phyloP scores from a whole-genome alignment of 345 rosid species.

The Syzygium grande region DNA sequence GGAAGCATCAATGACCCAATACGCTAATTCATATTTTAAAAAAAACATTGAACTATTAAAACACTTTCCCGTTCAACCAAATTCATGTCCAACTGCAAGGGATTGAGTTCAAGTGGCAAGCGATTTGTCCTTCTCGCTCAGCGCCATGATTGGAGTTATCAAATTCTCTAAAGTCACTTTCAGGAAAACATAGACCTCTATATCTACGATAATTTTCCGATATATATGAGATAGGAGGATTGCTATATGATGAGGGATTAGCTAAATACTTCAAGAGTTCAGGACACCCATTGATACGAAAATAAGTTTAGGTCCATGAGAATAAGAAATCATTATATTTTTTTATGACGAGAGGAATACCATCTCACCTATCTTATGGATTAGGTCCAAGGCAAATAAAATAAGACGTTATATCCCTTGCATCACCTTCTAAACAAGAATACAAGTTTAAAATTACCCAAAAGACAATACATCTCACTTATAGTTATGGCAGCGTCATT shows the following conservation, averaged over 20 bases:
- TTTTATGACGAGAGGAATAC: not conserved
- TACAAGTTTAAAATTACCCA: not conserved
- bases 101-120: not conserved
- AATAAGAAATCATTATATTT: not conserved
- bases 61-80: not conserved
- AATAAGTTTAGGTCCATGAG: too few species aligned
- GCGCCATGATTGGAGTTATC: not conserved
- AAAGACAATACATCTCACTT: not conserved
- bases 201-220: not conserved
- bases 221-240: not conserved
- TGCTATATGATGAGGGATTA: not conserved
- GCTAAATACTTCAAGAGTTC: not conserved
- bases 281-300: too few species aligned
- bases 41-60: not conserved
- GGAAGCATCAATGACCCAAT: too few species aligned
- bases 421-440: not conserved
- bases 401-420: not conserved
- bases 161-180: not conserved
- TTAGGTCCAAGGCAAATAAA: not conserved
- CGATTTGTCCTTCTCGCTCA: not conserved
- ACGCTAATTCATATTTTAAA: too few species aligned
- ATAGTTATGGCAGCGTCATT: not conserved
- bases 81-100: not conserved
- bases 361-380: not conserved
- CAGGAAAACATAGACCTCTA: not conserved